Conservation (phyloP, 75 land plant species). For the Isoetes taiwanensis region DNA sequence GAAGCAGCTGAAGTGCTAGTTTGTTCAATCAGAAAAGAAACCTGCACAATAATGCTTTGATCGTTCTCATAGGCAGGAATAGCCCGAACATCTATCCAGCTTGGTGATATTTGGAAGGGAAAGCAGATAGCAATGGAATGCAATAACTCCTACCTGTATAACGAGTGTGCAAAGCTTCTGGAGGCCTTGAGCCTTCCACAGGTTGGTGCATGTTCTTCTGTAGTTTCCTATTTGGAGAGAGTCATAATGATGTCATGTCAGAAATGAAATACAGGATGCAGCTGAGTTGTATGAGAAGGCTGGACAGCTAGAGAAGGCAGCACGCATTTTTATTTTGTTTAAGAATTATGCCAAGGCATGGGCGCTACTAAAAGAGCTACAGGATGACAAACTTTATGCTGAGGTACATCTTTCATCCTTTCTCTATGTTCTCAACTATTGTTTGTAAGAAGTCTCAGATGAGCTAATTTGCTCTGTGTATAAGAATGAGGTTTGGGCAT, state of each 20-base stretch:
- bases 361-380: constrained; percentile 9
- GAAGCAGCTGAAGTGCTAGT: no score
- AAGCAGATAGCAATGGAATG: constrained; percentile 18
- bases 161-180: constrained; percentile 14
- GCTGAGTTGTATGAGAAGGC: constrained; percentile 25
- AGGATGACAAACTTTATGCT: constrained; percentile 11
- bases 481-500: no score
- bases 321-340: constrained; percentile 9
- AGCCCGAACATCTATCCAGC: constrained; percentile 15
- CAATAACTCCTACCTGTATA: constrained; percentile 8
- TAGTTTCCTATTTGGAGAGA: neutral
- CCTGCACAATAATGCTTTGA: no score
- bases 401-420: no score
- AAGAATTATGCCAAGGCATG: constrained; percentile 15
- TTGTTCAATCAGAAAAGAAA: no score
- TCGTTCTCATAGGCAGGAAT: constrained; percentile 19
- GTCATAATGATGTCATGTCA: neutral
- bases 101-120: constrained; percentile 26
- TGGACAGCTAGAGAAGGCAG: constrained; percentile 17
- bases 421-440: no score
- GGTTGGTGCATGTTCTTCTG: constrained; percentile 4
- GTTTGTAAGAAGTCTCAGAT: no score
- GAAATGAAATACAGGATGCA: constrained; percentile 17
- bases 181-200: constrained; percentile 15
- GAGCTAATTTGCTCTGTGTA: no score